Percentiles rank a stretch among this genome's conserved stretches.
phyloP scores from a whole-genome alignment of 2,329 filamentous ascomycete genomes.

The Fusarium nygamai region DNA sequence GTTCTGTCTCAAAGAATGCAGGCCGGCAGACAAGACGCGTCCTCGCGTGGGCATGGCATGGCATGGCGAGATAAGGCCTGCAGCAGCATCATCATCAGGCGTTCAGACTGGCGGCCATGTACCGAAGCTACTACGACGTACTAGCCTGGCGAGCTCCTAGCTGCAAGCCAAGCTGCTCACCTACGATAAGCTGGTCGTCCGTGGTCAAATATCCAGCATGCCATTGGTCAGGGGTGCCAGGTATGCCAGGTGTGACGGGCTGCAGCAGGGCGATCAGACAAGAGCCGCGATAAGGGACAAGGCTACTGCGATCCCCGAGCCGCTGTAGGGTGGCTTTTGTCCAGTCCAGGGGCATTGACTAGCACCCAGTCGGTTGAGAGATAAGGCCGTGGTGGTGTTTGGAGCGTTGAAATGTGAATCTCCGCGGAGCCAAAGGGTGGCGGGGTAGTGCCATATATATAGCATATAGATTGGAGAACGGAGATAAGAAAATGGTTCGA shows the following conservation, averaged over 20 bases:
- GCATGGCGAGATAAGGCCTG: constrained; percentile 40
- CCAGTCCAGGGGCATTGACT: constrained; percentile 16
- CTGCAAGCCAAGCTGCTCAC: constrained; percentile 39
- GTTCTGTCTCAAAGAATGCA: constrained; percentile 25
- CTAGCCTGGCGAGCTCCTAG: constrained; percentile 28
- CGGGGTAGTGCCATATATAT: constrained; percentile 38
- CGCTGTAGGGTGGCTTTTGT: constrained; percentile 9
- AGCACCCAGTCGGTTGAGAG: constrained; percentile 28
- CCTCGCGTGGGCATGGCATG: constrained; percentile 20
- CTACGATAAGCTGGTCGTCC: constrained; percentile 36
- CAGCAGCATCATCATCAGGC: constrained; percentile 17
- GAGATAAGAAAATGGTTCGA: constrained; percentile 27
- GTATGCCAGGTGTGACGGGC: constrained; percentile 11
- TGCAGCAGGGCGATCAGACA: constrained; percentile 25
- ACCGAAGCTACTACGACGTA: constrained; percentile 21
- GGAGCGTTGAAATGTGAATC: constrained; percentile 35
- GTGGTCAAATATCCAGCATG: constrained; percentile 31
- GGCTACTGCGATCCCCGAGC: constrained; percentile 26
- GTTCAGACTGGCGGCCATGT: constrained; percentile 22
- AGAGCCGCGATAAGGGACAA: constrained; percentile 30
- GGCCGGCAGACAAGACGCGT: not conserved
- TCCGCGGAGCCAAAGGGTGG: constrained; percentile 38
- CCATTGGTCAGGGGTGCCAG: constrained; percentile 31
- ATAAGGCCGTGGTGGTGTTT: constrained; percentile 38
- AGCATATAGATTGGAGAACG: constrained; percentile 5